These are phyloP conservation scores for Tuber microsphaerosporum DNA, from an alignment of 495 filamentous ascomycete species.

Conservation along the genomic window DNA sequence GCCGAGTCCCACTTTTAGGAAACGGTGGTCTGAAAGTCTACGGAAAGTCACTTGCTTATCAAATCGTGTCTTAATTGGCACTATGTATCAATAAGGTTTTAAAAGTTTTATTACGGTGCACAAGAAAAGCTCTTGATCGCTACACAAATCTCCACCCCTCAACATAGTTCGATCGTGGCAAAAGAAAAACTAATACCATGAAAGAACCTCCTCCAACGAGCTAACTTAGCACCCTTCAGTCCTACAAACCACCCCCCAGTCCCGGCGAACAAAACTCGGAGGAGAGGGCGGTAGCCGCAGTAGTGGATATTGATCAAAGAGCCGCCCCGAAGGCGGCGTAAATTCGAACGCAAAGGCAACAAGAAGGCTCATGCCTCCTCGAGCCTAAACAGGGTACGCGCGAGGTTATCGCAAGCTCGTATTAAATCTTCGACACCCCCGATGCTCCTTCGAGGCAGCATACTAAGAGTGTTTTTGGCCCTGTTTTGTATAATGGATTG, in stretches of 20 bases:
- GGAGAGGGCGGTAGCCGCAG: too few relatives aligned
- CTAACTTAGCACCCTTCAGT: not conserved
- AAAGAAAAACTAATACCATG: not conserved
- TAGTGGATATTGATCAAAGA: not conserved
- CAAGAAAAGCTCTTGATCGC: not conserved
- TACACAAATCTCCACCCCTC: not conserved
- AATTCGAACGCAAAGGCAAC: not conserved
- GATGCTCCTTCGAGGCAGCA: not conserved
- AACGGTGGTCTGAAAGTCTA: not conserved
- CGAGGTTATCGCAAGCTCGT: constrained; percentile 1
- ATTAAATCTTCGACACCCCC: not conserved
- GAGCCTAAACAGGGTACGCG: not conserved
- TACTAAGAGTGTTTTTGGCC: not conserved
- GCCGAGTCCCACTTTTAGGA: not conserved
- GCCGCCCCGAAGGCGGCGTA: not conserved
- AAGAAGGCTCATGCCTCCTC: not conserved
- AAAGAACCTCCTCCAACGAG: not conserved
- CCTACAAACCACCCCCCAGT: not conserved
- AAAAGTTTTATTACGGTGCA: not conserved
- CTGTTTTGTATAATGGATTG: not conserved
- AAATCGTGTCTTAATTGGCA: not conserved
- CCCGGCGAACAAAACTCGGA: too few relatives aligned
- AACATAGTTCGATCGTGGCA: not conserved
- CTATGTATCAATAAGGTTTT: not conserved
- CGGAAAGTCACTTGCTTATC: not conserved